Evolutionary conservation across 2,329 filamentous ascomycete species (phyloP).

Genomic region (Diplodia sapinea): DNA sequence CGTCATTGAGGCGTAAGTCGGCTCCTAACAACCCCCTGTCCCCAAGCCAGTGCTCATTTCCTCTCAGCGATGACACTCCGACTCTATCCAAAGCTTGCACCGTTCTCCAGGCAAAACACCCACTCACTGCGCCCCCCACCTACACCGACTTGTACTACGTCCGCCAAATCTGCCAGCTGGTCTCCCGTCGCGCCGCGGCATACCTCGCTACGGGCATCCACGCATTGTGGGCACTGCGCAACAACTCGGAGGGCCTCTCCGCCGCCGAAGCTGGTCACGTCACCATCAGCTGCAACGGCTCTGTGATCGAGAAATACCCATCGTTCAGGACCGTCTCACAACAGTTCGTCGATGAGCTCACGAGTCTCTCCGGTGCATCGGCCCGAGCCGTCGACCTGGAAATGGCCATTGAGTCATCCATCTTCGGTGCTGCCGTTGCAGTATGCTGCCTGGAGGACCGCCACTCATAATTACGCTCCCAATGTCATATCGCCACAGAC

Average conservation of each 20-base stretch:
- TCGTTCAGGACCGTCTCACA: conserved; percentile 69
- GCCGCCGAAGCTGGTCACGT: conserved; percentile 45
- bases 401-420: conserved; percentile 73
- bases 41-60: not conserved
- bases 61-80: conserved; percentile 48
- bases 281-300: conserved; percentile 76
- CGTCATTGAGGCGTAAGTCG: conserved; percentile 56
- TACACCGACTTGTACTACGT: conserved; percentile 62
- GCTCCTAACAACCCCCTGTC: not conserved
- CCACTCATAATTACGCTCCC: conserved; percentile 5
- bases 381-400: conserved; percentile 60
- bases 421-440: conserved; percentile 76
- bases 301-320: conserved; percentile 80
- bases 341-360: conserved; percentile 65
- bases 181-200: conserved; percentile 65
- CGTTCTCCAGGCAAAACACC: conserved; percentile 59
- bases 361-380: conserved; percentile 46
- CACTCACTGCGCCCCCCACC: conserved; percentile 52
- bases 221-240: conserved; percentile 64
- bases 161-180: conserved; percentile 57
- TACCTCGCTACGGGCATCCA: conserved; percentile 69
- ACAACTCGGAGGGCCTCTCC: conserved; percentile 54
- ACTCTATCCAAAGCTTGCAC: conserved; percentile 49
- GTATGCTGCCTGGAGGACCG: conserved; percentile 48
- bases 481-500: not conserved